Conservation (phyloP, 768 basidiomycete genomes). For the Russula lepida region DNA sequence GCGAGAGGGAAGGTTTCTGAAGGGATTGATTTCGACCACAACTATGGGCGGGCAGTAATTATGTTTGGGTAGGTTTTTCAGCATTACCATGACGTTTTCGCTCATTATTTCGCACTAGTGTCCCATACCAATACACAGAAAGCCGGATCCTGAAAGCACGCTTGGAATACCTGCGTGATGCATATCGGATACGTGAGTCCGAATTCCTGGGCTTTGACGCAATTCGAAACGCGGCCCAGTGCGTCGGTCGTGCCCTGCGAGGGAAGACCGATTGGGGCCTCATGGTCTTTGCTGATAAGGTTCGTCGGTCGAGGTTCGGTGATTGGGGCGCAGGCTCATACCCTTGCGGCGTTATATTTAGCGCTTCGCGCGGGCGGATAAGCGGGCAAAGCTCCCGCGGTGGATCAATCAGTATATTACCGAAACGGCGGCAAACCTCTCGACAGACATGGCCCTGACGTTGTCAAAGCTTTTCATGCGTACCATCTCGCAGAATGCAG, state of each 20-base stretch:
- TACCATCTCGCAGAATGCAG: constrained; percentile 96
- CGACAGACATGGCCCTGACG: constrained; percentile 95
- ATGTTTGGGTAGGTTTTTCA: constrained; percentile 84
- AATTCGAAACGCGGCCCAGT: constrained; percentile 98
- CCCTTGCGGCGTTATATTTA: constrained; percentile 26
- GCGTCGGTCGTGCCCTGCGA: constrained; percentile 93
- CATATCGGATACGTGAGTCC: constrained; percentile 95
- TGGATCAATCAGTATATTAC: constrained; percentile 99
- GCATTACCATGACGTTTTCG: background rate
- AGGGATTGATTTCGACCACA: constrained; percentile 99
- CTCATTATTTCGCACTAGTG: constrained; percentile 36
- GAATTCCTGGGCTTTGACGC: constrained; percentile 99
- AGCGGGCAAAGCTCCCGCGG: constrained; percentile 89
- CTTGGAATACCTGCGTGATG: constrained; percentile 95
- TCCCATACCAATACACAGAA: constrained; percentile 97
- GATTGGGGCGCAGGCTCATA: constrained; percentile 2
- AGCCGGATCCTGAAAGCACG: constrained; percentile 95
- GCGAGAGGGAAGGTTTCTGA: constrained; percentile 99
- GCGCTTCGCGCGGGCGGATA: constrained; percentile 89
- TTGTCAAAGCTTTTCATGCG: constrained; percentile 95
- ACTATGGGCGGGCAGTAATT: constrained; percentile 97
- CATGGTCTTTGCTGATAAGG: constrained; percentile 99
- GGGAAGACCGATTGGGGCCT: constrained; percentile 99
- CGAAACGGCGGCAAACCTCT: constrained; percentile 94
- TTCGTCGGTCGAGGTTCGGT: constrained; percentile 27